Conservation (phyloP, 2,329 filamentous ascomycete species). For the Sphaerulina vaccinii region DNA sequence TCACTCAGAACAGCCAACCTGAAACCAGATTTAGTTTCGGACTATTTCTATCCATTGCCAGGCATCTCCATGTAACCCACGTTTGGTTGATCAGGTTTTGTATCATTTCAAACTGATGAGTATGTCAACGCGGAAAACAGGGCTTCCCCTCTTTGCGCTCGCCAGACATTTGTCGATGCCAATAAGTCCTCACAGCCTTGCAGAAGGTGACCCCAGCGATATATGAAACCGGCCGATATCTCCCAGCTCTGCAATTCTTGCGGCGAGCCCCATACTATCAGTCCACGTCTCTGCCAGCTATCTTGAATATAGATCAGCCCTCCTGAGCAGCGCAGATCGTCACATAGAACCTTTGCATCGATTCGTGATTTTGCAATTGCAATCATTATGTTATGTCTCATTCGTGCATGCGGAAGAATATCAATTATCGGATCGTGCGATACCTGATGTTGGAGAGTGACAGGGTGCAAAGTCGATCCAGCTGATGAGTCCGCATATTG, state of each 20-base stretch:
- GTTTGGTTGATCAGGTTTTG: no score
- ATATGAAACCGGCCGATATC: conserved; percentile 42
- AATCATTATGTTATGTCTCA: conserved; percentile 33
- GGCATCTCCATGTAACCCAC: no score
- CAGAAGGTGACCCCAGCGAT: conserved; percentile 43
- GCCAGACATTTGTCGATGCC: conserved; percentile 44
- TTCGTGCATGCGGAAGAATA: conserved; percentile 30
- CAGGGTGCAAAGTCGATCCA: conserved; percentile 24
- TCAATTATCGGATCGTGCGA: conserved; percentile 34
- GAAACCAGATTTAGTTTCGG: no score
- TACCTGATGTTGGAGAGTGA: conserved; percentile 31
- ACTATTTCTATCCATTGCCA: no score
- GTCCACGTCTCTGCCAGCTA: conserved; percentile 30
- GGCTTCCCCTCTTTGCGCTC: conserved; percentile 36
- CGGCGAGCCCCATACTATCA: conserved; percentile 44
- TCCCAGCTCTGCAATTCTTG: conserved; percentile 46
- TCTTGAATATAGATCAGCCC: conserved; percentile 28
- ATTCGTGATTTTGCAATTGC: conserved; percentile 30
- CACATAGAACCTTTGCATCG: conserved; percentile 26
- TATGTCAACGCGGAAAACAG: no score
- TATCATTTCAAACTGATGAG: no score
- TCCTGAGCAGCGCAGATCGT: conserved; percentile 30
- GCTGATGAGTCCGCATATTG: conserved; percentile 17
- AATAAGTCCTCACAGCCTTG: conserved; percentile 42
- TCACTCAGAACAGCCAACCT: no score